Evolutionary conservation across 352 stramenopile species (phyloP), one percentile per base, ranked within the genome.

Genomic region (Globisporangium takayamanum): DNA sequence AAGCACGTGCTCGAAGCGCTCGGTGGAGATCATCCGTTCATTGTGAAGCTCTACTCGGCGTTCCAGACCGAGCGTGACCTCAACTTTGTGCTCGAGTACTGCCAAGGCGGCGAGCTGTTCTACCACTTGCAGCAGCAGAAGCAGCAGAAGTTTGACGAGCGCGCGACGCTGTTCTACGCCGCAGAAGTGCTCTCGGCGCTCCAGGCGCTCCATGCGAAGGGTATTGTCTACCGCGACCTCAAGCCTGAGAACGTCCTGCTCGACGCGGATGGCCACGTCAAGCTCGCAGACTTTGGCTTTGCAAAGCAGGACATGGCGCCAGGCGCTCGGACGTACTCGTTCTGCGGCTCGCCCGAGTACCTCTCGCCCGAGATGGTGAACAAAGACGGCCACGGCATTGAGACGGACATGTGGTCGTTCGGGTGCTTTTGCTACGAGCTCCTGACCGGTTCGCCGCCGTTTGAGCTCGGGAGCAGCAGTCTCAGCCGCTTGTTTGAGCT

Each of bases 371-470:
- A 94, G 63, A 94, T 94, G 84, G 83, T 91, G 46, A 64, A 66
- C 51, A 85, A 86, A 36, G 48, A 77, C 37, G 84, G 84, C 50
- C 84, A 94, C 44, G 75, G 78, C 42, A 70, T 91, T 30, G 74
- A 87, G 59, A 94, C 84, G 5, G 84, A 94, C 68, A 87, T 94
- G 74, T 94, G 84, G 84, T 92, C 84, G 7, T 92, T 91, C 53
- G 84, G 84, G 60, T 94, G 84, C 78, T 91, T 94, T 59, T 74
- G 76, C 55, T 94, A 87, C 63, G 84, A 94, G 59, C 68, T 94
- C 22, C 67, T 90, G 14, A 88, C 82, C 12, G 84, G 84, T 42
- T 63, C 70, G 5, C 84, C 84, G 26, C 84, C 84, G 33, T 94
- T 94, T 62, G 78, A 88, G 63, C 74, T 45, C 2, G 30, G 74